phyloP scores from a whole-genome alignment of 768 basidiomycete species.

The Pseudohyphozyma bogoriensis region DNA sequence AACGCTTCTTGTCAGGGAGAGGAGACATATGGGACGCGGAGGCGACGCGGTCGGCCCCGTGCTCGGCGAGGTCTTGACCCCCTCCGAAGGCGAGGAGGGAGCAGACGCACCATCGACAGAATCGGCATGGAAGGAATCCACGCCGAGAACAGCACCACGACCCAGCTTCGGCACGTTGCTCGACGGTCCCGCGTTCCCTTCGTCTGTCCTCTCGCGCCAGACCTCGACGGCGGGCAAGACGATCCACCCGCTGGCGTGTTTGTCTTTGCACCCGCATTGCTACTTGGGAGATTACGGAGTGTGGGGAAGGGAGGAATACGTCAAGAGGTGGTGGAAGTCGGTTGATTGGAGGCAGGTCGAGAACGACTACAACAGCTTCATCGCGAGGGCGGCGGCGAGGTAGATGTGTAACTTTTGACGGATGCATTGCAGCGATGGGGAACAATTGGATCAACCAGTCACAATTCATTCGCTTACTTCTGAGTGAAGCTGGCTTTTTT shows the following conservation, averaged over 20 bases:
- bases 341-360: slow-evolving; percentile 63
- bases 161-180: no score
- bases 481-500: no score
- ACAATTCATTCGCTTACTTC: no score
- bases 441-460: no score
- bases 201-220: neutral
- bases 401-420: no score
- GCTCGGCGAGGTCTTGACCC: slow-evolving; percentile 18
- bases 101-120: no score
- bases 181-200: no score
- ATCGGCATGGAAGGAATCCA: no score
- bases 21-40: slow-evolving; percentile 34
- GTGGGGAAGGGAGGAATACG: slow-evolving; percentile 81
- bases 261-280: slow-evolving; percentile 69
- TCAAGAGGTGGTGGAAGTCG: slow-evolving; percentile 72
- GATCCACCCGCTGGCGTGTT: slow-evolving; percentile 64
- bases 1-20: slow-evolving; percentile 59
- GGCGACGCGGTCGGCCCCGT: slow-evolving; percentile 9
- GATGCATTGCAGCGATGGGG: no score
- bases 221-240: slow-evolving; percentile 42
- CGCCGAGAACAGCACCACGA: no score
- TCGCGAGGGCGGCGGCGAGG: neutral
- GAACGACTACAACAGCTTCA: neutral
- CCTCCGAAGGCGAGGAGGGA: neutral
- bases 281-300: slow-evolving; percentile 79